Percentiles rank a stretch among this genome's conserved stretches.
Evolutionary conservation across 1,284 basidiomycete genomes (phyloP).

Genomic region (Vanrija sp.): DNA sequence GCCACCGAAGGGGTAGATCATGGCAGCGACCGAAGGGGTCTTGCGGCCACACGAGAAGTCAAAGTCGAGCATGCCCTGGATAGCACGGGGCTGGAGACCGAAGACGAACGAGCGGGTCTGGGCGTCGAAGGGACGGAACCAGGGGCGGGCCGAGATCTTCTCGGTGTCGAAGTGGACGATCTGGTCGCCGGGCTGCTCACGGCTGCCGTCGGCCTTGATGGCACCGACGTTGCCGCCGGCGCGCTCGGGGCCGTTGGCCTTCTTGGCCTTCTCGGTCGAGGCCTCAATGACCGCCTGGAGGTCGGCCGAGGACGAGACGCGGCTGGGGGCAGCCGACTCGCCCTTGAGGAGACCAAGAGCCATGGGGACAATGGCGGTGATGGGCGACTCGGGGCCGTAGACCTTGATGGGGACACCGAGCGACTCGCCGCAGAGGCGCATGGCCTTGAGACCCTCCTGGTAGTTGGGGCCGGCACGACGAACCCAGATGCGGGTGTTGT

Average conservation of each 20-base stretch:
- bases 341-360: slow-evolving; percentile 72
- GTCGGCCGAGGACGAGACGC: slow-evolving; percentile 32
- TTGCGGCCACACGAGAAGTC: slow-evolving; percentile 95
- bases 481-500: slow-evolving; percentile 89
- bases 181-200: slow-evolving; percentile 69
- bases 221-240: slow-evolving; percentile 56
- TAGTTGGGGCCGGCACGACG: slow-evolving; percentile 99
- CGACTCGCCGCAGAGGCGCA: slow-evolving; percentile 95
- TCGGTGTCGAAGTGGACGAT: slow-evolving; percentile 70
- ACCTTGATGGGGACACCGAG: slow-evolving; percentile 96
- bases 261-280: slow-evolving; percentile 25
- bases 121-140: slow-evolving; percentile 85
- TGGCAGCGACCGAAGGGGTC: slow-evolving; percentile 93
- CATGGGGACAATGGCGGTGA: slow-evolving; percentile 97
- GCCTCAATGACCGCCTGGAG: slow-evolving; percentile 41
- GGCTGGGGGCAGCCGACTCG: slow-evolving; percentile 51
- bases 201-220: slow-evolving; percentile 67
- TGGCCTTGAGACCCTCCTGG: slow-evolving; percentile 98
- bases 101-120: slow-evolving; percentile 93
- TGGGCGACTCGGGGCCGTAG: slow-evolving; percentile 97
- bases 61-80: slow-evolving; percentile 99
- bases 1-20: slow-evolving; percentile 99
- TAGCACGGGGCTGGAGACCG: slow-evolving; percentile 96
- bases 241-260: slow-evolving; percentile 26
- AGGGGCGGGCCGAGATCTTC: slow-evolving; percentile 58